Conservation (phyloP, 768 basidiomycete genomes). For the Trametes elegans region DNA sequence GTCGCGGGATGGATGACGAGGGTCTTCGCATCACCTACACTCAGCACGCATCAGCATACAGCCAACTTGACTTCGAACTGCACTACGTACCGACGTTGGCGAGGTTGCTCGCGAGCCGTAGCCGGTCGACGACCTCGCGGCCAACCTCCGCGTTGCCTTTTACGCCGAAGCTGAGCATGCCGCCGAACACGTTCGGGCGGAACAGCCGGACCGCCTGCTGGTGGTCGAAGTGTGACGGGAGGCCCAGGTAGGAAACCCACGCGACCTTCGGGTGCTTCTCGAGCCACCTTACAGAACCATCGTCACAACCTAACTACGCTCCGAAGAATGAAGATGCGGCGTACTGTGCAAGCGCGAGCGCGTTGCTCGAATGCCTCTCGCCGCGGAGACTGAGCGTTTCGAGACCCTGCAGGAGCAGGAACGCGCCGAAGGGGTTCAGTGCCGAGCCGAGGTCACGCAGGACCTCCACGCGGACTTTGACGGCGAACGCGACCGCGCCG, state of each 20-base stretch:
- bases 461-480: slow-evolving; percentile 62
- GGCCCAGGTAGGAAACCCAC: slow-evolving; percentile 81
- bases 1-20: slow-evolving; percentile 77
- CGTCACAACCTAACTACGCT: not conserved
- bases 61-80: slow-evolving; percentile 30
- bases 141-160: slow-evolving; percentile 50
- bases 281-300: slow-evolving; percentile 42
- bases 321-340: not conserved
- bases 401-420: slow-evolving; percentile 74
- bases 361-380: slow-evolving; percentile 70
- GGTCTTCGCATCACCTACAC: slow-evolving; percentile 67
- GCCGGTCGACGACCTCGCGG: slow-evolving; percentile 62
- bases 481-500: slow-evolving; percentile 58
- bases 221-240: slow-evolving; percentile 60
- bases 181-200: slow-evolving; percentile 58
- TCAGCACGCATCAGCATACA: not conserved
- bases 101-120: slow-evolving; percentile 69
- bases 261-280: slow-evolving; percentile 61
- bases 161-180: slow-evolving; percentile 77
- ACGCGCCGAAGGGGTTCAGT: slow-evolving; percentile 70
- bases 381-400: slow-evolving; percentile 74
- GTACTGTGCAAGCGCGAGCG: slow-evolving; percentile 60
- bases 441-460: slow-evolving; percentile 66
- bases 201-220: slow-evolving; percentile 54
- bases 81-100: slow-evolving; percentile 64